These are phyloP conservation scores for Xylaria nigripes DNA, from an alignment of 495 filamentous ascomycete genomes.

Conservation along the genomic window DNA sequence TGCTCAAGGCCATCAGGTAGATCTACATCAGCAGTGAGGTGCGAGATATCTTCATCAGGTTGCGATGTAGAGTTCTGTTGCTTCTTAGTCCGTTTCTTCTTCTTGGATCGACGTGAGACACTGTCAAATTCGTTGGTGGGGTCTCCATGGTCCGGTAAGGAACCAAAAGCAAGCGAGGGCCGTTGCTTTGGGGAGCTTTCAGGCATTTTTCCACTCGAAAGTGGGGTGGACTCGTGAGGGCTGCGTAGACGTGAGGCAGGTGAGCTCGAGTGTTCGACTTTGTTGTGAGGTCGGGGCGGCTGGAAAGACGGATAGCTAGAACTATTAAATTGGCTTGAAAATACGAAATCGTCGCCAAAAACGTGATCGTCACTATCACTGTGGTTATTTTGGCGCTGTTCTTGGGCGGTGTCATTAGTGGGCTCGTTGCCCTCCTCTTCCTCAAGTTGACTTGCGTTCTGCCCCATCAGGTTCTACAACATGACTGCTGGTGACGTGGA, in stretches of 20 bases:
- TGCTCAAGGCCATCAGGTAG: not conserved
- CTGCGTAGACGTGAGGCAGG: not conserved
- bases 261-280: not conserved
- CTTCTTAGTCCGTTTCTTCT: constrained; percentile 21
- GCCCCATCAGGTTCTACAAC: constrained; percentile 5
- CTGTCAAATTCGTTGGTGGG: not conserved
- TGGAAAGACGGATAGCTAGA: not conserved
- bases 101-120: not conserved
- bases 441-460: not conserved
- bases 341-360: not conserved
- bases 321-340: constrained; percentile 7
- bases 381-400: not conserved
- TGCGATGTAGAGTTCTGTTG: constrained; percentile 14
- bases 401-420: not conserved
- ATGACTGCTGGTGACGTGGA: constrained; percentile 6
- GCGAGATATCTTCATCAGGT: not conserved
- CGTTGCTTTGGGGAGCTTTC: not conserved
- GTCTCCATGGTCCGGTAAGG: not conserved
- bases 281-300: not conserved
- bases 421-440: not conserved
- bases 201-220: not conserved
- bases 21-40: not conserved
- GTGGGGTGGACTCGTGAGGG: not conserved
- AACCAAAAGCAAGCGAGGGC: not conserved
- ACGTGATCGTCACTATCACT: not conserved